Evolutionary conservation across 352 stramenopile species (phyloP).

Genomic region (Globisporangium paroecandrum): DNA sequence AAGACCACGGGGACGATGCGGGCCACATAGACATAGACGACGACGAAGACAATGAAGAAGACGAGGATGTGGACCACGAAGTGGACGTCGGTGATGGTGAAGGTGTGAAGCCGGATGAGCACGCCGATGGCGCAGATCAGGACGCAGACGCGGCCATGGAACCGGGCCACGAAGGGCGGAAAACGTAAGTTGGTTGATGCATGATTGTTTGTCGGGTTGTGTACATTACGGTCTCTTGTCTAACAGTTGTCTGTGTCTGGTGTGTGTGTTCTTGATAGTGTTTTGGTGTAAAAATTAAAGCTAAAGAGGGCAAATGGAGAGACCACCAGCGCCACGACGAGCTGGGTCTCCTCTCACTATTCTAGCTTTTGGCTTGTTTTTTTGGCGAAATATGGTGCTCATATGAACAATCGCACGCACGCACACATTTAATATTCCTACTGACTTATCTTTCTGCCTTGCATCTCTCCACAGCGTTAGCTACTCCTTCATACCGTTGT

Average conservation of each 20-base stretch:
- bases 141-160: slow-evolving; percentile 2
- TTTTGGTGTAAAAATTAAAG: neutral
- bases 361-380: neutral
- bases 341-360: neutral
- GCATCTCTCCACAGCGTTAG: neutral
- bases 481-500: neutral
- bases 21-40: slow-evolving; percentile 12
- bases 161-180: slow-evolving; percentile 5
- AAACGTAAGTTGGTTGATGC: slow-evolving; percentile 10
- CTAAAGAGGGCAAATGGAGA: neutral
- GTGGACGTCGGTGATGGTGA: slow-evolving; percentile 3
- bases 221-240: neutral
- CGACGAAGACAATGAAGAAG: slow-evolving; percentile 13
- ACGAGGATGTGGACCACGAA: neutral
- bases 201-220: neutral
- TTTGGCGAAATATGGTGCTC: neutral
- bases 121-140: neutral
- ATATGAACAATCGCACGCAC: neutral
- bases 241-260: neutral
- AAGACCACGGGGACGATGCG: slow-evolving; percentile 4
- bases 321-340: neutral
- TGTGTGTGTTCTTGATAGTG: neutral
- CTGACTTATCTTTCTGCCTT: neutral
- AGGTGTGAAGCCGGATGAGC: neutral
- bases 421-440: neutral